Conservation (phyloP, 331 rosid genomes). For the Pyracantha coccinea region DNA sequence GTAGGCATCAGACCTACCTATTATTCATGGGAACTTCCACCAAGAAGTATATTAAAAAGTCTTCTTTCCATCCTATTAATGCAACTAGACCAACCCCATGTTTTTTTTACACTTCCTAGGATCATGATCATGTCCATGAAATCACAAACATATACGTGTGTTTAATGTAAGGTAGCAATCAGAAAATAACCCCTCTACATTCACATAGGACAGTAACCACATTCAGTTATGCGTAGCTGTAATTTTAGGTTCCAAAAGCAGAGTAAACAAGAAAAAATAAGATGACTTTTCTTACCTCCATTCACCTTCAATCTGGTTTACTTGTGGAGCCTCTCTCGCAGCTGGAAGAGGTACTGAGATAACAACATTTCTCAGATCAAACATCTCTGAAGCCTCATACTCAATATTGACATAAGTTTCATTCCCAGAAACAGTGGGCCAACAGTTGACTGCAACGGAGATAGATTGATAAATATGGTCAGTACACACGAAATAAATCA, state of each 20-base stretch:
- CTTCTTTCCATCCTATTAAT: no score
- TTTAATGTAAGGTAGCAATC: not conserved
- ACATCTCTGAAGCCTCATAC: slow-evolving; percentile 85
- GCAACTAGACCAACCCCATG: no score
- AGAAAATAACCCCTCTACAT: not conserved
- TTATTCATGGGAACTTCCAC: no score
- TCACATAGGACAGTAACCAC: not conserved
- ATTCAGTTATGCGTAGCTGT: not conserved
- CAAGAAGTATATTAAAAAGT: no score
- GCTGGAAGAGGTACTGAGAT: slow-evolving; percentile 95
- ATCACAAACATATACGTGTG: not conserved
- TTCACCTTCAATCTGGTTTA: slow-evolving; percentile 79
- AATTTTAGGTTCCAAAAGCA: not conserved
- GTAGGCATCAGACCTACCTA: no score
- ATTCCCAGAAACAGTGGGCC: slow-evolving; percentile 96
- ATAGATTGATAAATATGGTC: not conserved
- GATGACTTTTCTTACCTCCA: slow-evolving; percentile 56
- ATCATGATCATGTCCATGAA: not conserved
- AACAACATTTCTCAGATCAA: slow-evolving; percentile 69
- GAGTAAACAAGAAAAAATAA: not conserved
- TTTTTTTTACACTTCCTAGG: no score
- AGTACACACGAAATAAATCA: not conserved
- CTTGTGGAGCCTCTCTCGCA: slow-evolving; percentile 83
- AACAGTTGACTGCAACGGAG: slow-evolving; percentile 81
- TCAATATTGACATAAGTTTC: slow-evolving; percentile 96